Base-by-base conservation (phyloP, 1,284 basidiomycete genomes). In the Irpex rosettiformis region DNA sequence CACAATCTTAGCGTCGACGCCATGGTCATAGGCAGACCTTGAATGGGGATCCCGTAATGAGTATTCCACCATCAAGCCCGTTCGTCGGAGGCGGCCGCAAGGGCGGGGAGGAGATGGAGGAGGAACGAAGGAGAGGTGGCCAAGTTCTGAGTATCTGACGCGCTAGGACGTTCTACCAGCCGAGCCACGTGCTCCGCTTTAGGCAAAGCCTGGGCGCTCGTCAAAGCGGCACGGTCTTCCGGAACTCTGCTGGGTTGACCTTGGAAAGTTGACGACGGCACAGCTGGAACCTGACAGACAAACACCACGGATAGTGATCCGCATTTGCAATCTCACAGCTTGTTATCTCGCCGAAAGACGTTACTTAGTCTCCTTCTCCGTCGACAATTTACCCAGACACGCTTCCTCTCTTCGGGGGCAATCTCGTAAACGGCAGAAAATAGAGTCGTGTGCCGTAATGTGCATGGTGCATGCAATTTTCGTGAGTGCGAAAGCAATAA, bases 1-100 rank as follows among this genome's bases (percentile, higher is more conserved):
- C 70, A 98, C 95, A 69, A 98, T 93, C 82, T 98, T 98, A 66
- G 93, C 94, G 79, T 98, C 96, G 70, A 97, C 81, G 66, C 88
- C 87, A 66, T 86, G 85, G 69, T 91, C 88, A 71, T 84, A 88
- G 74, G 84, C 80, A 69, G 84, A 79, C 70, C 80, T 74, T 56
- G 79, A 73, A 74, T 87, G 87, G 54, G 82, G 85, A 73, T 86
- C 83, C 76, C 84, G 78, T 67, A 73, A 73, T 49, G 75, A 66
- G 63, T 72, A 72, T 55, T 70, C 69, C 48, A 71, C 68, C 72
- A 74, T 73, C 61, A 66, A 54, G 60, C 60, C 58, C 57, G 60
- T 60, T 64, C 58, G 63, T 63, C 53, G 62, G 58, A 61, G 61
- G 56, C 51, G 62, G 53, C 55, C 63, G 60, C 64, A 61, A 64